These are phyloP conservation scores for Lodderomyces beijingensis DNA, from an alignment of 1,139 yeast species.

Conservation along the genomic window DNA sequence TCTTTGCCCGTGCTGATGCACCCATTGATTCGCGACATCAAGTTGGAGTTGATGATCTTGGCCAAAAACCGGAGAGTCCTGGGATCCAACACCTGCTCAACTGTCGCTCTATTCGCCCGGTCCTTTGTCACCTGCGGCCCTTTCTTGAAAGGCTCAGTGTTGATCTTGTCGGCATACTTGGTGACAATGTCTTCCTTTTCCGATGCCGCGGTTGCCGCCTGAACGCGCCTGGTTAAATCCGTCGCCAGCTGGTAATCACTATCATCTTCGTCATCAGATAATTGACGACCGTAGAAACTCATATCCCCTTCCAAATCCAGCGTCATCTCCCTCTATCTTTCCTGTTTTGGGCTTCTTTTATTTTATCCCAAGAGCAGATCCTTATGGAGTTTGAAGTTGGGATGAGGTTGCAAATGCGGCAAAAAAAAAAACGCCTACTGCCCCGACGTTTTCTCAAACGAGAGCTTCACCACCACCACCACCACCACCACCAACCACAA, in stretches of 20 bases:
- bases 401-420: too few relatives aligned
- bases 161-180: constrained; percentile 60
- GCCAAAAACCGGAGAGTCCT: constrained; percentile 81
- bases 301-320: constrained; percentile 1
- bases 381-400: too few relatives aligned
- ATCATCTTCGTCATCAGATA: too few relatives aligned
- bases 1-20: constrained; percentile 97
- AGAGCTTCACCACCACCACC: too few relatives aligned
- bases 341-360: too few relatives aligned
- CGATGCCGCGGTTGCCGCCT: constrained; percentile 4
- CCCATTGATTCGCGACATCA: constrained; percentile 83
- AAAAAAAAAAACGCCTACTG: too few relatives aligned
- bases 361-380: too few relatives aligned
- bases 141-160: constrained; percentile 55
- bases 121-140: constrained; percentile 64
- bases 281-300: too few relatives aligned
- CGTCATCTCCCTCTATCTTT: too few relatives aligned
- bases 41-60: constrained; percentile 77
- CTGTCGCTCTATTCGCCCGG: constrained; percentile 91
- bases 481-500: too few relatives aligned
- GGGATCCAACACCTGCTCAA: constrained; percentile 94
- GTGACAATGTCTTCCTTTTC: constrained; percentile 60
- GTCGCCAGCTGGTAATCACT: not conserved
- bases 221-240: not conserved
- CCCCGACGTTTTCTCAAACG: too few relatives aligned